A percentile compares a stretch with the other conserved stretches of the same genome.
These are phyloP conservation scores for Vitis rotundifolia DNA, from an alignment of 164 flowering plant species.

Conservation along the genomic window DNA sequence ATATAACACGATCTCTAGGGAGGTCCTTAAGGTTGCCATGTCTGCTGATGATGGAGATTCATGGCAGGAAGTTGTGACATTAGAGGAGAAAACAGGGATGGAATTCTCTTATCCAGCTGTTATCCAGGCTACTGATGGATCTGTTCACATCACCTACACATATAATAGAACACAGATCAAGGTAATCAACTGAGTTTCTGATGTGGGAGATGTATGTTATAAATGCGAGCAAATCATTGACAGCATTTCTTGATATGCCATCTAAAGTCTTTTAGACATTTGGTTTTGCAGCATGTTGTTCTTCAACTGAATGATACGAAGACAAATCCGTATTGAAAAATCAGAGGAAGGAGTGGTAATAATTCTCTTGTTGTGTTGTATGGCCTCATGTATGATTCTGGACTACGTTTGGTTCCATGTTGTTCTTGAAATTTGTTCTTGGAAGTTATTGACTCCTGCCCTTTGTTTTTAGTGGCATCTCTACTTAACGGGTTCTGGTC, in stretches of 20 bases:
- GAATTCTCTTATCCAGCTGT: constrained; percentile 97
- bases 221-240: background rate
- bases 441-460: too few relatives aligned
- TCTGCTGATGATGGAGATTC: constrained; percentile 84
- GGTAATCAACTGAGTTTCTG: constrained; percentile 34
- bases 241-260: background rate
- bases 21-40: constrained; percentile 70
- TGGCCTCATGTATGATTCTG: too few relatives aligned
- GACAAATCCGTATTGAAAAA: too few relatives aligned
- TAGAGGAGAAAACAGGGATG: constrained; percentile 68
- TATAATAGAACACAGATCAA: constrained; percentile 83
- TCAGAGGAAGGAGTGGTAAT: too few relatives aligned
- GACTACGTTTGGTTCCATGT: too few relatives aligned
- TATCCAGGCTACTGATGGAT: constrained; percentile 67
- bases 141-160: constrained; percentile 74
- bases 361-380: too few relatives aligned
- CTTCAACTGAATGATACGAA: constrained; percentile 25
- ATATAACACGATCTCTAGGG: constrained; percentile 83
- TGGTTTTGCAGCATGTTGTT: constrained; percentile 52
- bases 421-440: too few relatives aligned
- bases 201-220: background rate
- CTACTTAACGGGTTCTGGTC: too few relatives aligned
- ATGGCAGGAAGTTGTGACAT: constrained; percentile 68
- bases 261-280: constrained; percentile 6
- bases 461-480: too few relatives aligned